A percentile compares a stretch with the other conserved stretches of the same genome.
Conservation (phyloP, 331 rosid species). For the Malus hybrid region DNA sequence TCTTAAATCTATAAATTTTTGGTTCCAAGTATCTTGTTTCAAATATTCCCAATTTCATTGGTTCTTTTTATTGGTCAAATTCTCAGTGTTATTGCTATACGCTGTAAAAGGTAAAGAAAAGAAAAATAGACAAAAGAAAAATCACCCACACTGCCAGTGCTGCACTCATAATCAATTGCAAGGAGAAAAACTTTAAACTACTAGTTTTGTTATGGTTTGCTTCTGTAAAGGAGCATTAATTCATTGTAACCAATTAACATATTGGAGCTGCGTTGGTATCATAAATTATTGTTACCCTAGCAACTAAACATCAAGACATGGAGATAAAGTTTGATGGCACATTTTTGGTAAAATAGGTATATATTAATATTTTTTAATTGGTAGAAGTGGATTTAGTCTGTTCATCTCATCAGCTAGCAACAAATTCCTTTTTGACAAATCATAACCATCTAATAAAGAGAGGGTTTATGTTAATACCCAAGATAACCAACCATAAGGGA, state of each 20-base stretch:
- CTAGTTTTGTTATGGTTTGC: not conserved
- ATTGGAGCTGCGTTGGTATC: not conserved
- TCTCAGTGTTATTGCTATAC: not conserved
- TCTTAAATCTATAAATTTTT: slow-evolving; percentile 1
- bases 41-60: not conserved
- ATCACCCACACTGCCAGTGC: not conserved
- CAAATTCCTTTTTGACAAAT: not conserved
- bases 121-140: not conserved
- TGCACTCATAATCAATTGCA: not conserved
- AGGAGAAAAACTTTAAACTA: not conserved
- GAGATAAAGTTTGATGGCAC: not conserved
- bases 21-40: not conserved
- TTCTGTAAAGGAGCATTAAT: not conserved
- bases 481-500: slow-evolving; percentile 88
- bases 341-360: not conserved
- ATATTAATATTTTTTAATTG: not conserved
- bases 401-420: not conserved
- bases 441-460: not conserved
- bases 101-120: not conserved
- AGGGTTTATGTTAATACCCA: slow-evolving; percentile 47
- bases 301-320: not conserved
- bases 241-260: not conserved
- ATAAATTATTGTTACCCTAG: not conserved
- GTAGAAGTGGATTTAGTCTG: not conserved
- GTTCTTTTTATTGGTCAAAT: too few relatives aligned